Evolutionary conservation across 2,329 filamentous ascomycete species (phyloP), one percentile per base, ranked within the genome.

Genomic region (Sporothrix phasma): DNA sequence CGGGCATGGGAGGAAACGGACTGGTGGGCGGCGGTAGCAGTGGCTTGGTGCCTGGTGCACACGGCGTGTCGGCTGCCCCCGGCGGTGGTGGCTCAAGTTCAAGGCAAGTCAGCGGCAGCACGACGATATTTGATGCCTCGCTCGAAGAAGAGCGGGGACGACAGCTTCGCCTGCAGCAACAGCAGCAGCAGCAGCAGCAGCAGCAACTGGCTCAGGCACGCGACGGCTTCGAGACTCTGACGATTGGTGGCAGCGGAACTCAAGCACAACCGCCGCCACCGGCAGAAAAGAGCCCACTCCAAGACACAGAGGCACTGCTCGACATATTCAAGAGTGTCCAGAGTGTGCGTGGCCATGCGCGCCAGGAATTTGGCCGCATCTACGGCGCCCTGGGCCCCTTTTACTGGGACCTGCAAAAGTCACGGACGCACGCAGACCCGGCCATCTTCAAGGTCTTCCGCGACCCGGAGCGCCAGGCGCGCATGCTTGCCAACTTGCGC

Each of bases 321-420:
- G 82, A 82, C 37, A 84, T 92, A 0, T 79, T 97, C 64, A 82
- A 85, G 64, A 81, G 82, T 34, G 87, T 87, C 31, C 85, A 82
- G 70, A 97, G 93, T 56, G 84, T 95, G 60, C 83, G 94, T 47
- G 94, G 93, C 4, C 84, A 87, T 70, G 94, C 94, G 51, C 84
- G 92, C 66, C 86, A 94, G 70, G 92, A 97, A 74, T 99, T 92
- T 73, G 93, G 89, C 17, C 95, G 88, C 73, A 81, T 97, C 15
- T 95, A 97, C 74, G 88, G 87, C n/a, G 89, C 90, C 3, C 76
- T 99, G 69, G 89, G 87, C 11, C 92, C 92, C 0, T 93, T 95
- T 70, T 99, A 97, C 76, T 84, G 85, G 68, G 91, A 99, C 73
- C 82, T 97, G 47, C 85, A 84, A 41, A 81, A 79, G 67, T 86